Evolutionary conservation across 2,329 filamentous ascomycete species (phyloP).

Genomic region (Colletotrichum sp.): DNA sequence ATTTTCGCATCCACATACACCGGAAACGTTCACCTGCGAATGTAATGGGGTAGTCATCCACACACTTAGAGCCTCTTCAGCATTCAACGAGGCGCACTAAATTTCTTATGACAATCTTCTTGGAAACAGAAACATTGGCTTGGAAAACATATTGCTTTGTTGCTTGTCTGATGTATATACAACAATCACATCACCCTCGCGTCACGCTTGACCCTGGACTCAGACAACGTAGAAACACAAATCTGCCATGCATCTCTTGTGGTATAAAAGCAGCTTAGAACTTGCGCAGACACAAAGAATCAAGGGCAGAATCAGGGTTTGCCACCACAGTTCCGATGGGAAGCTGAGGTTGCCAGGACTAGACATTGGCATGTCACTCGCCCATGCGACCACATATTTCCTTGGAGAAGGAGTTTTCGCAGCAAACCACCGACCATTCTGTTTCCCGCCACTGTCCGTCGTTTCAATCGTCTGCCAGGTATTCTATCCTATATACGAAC

Average conservation of each 20-base stretch:
- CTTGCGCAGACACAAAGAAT: background rate
- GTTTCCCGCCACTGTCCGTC: too few species aligned
- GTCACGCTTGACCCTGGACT: background rate
- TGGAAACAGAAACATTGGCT: too few species aligned
- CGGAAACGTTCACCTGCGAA: background rate
- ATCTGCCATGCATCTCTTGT: accelerated
- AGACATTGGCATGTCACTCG: background rate
- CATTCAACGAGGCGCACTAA: background rate
- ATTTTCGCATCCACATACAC: background rate
- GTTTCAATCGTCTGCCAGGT: background rate
- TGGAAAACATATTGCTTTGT: too few species aligned
- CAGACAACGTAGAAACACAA: background rate
- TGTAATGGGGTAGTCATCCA: accelerated
- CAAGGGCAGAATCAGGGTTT: background rate
- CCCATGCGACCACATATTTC: background rate
- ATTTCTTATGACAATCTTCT: too few species aligned
- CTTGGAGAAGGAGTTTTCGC: too few species aligned
- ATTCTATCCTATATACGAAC: background rate
- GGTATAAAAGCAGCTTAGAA: accelerated
- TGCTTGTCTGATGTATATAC: accelerated
- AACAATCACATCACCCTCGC: background rate
- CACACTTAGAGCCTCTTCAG: accelerated
- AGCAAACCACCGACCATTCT: too few species aligned
- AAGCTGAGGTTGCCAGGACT: background rate
- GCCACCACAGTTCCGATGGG: background rate